These are phyloP conservation scores for Moniliella sp. DNA, from an alignment of 1,284 basidiomycete species.

Conservation along the genomic window DNA sequence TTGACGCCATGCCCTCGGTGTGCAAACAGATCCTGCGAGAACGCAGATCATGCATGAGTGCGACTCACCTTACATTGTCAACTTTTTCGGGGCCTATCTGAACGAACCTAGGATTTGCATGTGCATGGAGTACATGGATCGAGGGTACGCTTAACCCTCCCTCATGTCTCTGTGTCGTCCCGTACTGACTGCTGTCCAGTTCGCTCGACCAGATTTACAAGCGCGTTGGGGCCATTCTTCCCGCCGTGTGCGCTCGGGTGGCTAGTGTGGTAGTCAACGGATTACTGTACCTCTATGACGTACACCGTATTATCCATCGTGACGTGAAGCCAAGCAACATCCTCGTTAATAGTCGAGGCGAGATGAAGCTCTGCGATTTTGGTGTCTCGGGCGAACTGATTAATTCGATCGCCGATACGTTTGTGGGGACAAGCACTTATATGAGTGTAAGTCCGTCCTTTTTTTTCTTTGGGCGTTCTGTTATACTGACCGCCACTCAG, in stretches of 20 bases:
- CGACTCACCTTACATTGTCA: conserved; percentile 73
- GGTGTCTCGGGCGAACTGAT: conserved; percentile 94
- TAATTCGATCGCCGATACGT: conserved; percentile 94
- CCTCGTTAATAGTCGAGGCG: conserved; percentile 69
- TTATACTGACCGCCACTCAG: conserved; percentile 36
- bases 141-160: conserved; percentile 31
- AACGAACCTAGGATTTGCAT: conserved; percentile 93
- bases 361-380: conserved; percentile 97
- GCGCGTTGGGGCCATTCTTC: conserved; percentile 66
- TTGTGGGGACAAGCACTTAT: conserved; percentile 92
- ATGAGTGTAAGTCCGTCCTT: conserved; percentile 55
- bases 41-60: conserved; percentile 97
- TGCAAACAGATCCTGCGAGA: conserved; percentile 92
- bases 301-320: conserved; percentile 94
- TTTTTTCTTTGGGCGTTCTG: neutral
- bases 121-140: conserved; percentile 92
- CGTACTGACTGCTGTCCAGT: conserved; percentile 13
- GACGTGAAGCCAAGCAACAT: conserved; percentile 99
- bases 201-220: conserved; percentile 74
- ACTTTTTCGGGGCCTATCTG: conserved; percentile 85
- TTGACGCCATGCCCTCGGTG: conserved; percentile 89
- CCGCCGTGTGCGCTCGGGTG: conserved; percentile 70
- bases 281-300: conserved; percentile 90
- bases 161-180: neutral
- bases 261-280: conserved; percentile 80